These are phyloP conservation scores for Guyanaporus albipodus DNA, from an alignment of 768 basidiomycete genomes.

Conservation along the genomic window DNA sequence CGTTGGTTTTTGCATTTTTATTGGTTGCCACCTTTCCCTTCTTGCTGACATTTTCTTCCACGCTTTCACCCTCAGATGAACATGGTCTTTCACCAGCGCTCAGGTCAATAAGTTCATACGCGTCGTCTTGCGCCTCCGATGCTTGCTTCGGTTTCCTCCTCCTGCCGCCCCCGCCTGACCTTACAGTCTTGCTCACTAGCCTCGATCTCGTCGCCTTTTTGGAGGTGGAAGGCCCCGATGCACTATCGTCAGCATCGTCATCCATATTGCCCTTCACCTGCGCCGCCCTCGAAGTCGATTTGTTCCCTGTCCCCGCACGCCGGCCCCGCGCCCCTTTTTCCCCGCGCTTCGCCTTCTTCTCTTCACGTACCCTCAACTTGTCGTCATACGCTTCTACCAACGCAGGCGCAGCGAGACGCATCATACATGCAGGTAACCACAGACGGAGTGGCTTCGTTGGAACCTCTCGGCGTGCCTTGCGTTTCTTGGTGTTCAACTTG, in stretches of 20 bases:
- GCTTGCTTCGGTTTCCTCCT: constrained; percentile 21
- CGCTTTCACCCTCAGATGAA: constrained; percentile 12
- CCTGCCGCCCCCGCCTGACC: constrained; percentile 1
- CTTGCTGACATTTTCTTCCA: not conserved
- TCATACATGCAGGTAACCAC: constrained; percentile 84
- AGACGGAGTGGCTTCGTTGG: constrained; percentile 57
- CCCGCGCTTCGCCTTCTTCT: constrained; percentile 33
- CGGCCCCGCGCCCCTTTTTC: constrained; percentile 16
- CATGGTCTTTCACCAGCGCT: constrained; percentile 22
- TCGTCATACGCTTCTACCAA: constrained; percentile 62
- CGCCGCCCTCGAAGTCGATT: constrained; percentile 1
- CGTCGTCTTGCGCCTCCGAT: constrained; percentile 26
- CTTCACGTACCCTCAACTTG: constrained; percentile 48
- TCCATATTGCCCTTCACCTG: not conserved
- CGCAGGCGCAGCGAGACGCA: constrained; percentile 59
- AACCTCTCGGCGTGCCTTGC: constrained; percentile 25
- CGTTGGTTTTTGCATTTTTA: not conserved
- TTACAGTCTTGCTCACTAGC: constrained; percentile 3
- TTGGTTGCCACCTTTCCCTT: constrained; percentile 9
- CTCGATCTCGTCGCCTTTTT: constrained; percentile 7
- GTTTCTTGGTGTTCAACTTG: constrained; percentile 20
- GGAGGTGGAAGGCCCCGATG: constrained; percentile 1
- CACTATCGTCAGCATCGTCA: not conserved
- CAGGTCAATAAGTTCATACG: constrained; percentile 25
- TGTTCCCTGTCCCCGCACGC: not conserved